Evolutionary conservation across 257 asterid genomes (phyloP).

Genomic region (Ligustrum vulgare): DNA sequence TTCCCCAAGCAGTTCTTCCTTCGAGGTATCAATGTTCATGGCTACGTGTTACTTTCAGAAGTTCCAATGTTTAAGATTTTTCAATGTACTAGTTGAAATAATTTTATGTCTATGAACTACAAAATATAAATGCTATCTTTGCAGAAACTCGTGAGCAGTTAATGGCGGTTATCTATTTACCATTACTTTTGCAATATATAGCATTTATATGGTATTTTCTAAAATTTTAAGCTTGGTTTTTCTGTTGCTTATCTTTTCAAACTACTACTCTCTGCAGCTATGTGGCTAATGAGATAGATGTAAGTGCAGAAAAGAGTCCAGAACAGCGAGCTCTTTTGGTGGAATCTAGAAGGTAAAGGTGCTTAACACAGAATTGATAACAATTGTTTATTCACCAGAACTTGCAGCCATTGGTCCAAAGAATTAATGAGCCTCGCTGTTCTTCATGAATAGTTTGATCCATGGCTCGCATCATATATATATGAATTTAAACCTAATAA

Average conservation of each 20-base stretch:
- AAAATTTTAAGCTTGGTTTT: not conserved
- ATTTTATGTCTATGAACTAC: not conserved
- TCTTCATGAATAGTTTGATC: constrained; percentile 9
- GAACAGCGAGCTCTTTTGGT: constrained; percentile 69
- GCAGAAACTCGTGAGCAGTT: not conserved
- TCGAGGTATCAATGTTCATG: constrained; percentile 46
- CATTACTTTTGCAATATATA: not conserved
- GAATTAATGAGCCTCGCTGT: constrained; percentile 1
- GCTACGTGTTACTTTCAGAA: not conserved
- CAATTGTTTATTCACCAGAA: not conserved
- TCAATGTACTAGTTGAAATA: not conserved
- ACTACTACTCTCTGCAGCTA: constrained; percentile 48
- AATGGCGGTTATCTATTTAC: not conserved
- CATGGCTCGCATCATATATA: not conserved
- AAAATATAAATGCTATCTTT: not conserved
- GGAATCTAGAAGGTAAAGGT: constrained; percentile 71
- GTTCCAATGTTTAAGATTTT: not conserved
- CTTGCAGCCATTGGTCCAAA: constrained; percentile 16
- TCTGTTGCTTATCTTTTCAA: constrained; percentile 24
- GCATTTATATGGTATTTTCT: not conserved
- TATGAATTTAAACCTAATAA: too few species aligned
- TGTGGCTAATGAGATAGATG: constrained; percentile 58
- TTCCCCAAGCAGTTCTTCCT: constrained; percentile 50
- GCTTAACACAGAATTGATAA: not conserved
- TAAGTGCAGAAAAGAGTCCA: constrained; percentile 39